Conservation (phyloP, 2,329 filamentous ascomycete genomes). For the Beauveria asiatica region DNA sequence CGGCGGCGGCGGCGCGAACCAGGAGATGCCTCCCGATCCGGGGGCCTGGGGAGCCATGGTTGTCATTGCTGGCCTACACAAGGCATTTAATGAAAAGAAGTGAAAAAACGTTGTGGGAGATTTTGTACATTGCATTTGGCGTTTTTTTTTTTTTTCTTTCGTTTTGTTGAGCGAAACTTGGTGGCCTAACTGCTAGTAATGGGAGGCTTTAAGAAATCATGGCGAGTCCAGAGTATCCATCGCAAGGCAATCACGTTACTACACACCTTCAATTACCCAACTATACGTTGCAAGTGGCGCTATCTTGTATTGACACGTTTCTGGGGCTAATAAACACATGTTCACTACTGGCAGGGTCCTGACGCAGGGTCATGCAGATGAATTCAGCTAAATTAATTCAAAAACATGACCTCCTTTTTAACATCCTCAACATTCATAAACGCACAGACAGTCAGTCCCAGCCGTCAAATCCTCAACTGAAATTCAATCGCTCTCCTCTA, state of each 20-base stretch:
- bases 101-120: neutral
- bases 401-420: no score
- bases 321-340: no score
- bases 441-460: no score
- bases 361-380: no score
- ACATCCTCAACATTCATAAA: no score
- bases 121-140: neutral
- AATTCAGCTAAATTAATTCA: no score
- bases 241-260: neutral
- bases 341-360: no score
- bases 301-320: no score
- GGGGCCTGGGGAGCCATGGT: constrained; percentile 63
- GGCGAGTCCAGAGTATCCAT: neutral
- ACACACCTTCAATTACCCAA: no score
- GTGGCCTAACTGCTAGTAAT: neutral
- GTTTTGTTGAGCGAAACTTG: neutral
- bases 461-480: neutral
- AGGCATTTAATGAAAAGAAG: constrained; percentile 9
- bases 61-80: constrained; percentile 34
- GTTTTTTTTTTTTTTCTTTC: neutral
- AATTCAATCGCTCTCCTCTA: constrained; percentile 3
- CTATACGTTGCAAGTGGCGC: no score
- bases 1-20: constrained; percentile 50
- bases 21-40: constrained; percentile 54
- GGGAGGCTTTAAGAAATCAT: neutral